Base-by-base conservation (phyloP, 129 eudicot species). In the Scalesia atractyloides region DNA sequence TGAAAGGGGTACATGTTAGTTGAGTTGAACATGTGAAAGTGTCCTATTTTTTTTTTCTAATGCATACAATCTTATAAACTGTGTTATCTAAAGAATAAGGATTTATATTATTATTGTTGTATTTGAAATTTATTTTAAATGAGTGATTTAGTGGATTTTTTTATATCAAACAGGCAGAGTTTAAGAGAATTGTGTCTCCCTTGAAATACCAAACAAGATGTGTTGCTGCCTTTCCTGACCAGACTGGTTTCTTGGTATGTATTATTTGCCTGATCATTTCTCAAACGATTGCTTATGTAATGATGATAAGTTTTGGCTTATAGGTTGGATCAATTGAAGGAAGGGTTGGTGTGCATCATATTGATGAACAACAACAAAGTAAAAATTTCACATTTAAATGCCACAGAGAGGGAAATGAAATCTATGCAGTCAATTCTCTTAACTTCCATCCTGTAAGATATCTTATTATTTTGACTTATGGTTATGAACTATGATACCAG, bases 271-370 rank as follows among this genome's bases (percentile, higher is more conserved):
- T n/a, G 26, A 26, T 22, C 17, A 53, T 17, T 34, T 51, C 33
- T 39, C 1, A 14, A 49, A 12, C 9, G 8, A 12, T 50, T 69
- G 11, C 20, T 18, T 68, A 33, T 52, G 33, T 80, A 30, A 41
- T 30, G 17, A 69, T 69, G 59, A 69, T 58, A 61, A 66, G 47
- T 46, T 9, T 74, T 68, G 69, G 48, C 18, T 44, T 81, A 33
- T 69, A 95, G 99, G 91, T 95, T 73, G 99, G 99, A 34, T 90
- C 99, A 44, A 95, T 95, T 73, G 97, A 95, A 81, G 99, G 99
- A 72, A 85, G 97, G 73, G 97, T 95, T 73, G 99, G 99, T 36
- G 96, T 95, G 22, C 99, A 95, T 73, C 97, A 95, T 76, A 86
- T 95, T 62, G 99, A 95, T 68, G 99, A 95, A 61, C 39, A 87